Evolutionary conservation across 2,329 filamentous ascomycete genomes (phyloP).

Genomic region (Colletotrichum camelliae): DNA sequence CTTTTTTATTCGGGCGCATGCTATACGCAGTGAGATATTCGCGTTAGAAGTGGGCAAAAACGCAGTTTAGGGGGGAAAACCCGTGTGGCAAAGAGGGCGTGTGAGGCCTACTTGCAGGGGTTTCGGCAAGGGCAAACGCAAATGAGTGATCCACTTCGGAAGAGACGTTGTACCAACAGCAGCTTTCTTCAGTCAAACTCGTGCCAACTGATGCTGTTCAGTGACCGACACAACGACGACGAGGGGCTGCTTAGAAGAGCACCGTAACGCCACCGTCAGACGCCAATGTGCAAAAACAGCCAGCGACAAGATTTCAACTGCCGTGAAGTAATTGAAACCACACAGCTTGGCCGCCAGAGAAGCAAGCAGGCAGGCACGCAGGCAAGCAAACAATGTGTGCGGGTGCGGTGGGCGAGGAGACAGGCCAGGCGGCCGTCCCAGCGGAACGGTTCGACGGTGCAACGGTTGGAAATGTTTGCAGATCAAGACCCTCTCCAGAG

Average conservation of each 20-base stretch:
- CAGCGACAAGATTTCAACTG: neutral
- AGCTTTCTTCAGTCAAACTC: constrained; percentile 5
- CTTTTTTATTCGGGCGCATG: too few relatives aligned
- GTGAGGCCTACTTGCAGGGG: too few relatives aligned
- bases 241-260: neutral
- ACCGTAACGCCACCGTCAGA: neutral
- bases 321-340: neutral
- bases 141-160: constrained; percentile 18
- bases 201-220: neutral
- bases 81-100: too few relatives aligned
- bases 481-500: constrained; percentile 7
- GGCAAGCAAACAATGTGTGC: neutral
- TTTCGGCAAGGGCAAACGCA: too few relatives aligned
- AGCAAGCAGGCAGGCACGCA: neutral
- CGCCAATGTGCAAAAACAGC: neutral
- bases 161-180: constrained; percentile 21
- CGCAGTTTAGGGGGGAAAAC: too few relatives aligned
- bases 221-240: neutral
- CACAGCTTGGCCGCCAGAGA: neutral
- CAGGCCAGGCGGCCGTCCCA: constrained; percentile 8
- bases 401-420: neutral
- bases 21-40: too few relatives aligned
- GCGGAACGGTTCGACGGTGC: constrained; percentile 21
- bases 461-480: constrained; percentile 19
- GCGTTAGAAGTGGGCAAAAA: too few relatives aligned